A percentile compares a stretch with the other conserved stretches of the same genome.
Conservation (phyloP, 257 asterid genomes). For the Avicennia marina region DNA sequence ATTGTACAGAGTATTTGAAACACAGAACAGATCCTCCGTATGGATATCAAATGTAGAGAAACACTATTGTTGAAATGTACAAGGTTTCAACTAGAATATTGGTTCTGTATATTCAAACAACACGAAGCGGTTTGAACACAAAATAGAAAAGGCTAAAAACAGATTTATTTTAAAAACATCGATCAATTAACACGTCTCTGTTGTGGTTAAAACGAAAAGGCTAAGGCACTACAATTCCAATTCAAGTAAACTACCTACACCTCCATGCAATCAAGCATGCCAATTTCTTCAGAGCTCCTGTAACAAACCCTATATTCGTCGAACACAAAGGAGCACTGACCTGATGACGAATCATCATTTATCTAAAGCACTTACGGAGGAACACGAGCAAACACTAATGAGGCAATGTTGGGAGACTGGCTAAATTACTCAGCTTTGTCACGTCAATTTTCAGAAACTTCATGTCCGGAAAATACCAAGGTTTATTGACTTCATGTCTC, state of each 20-base stretch:
- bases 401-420: not conserved
- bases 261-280: slow-evolving; percentile 11
- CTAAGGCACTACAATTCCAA: slow-evolving; percentile 7
- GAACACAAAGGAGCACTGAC: slow-evolving; percentile 8
- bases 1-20: no score
- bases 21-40: not conserved
- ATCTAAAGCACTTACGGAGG: not conserved
- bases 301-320: not conserved
- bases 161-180: slow-evolving; percentile 1
- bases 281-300: not conserved
- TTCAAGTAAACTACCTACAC: slow-evolving; percentile 18
- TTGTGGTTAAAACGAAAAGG: slow-evolving; percentile 17
- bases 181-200: slow-evolving; percentile 20
- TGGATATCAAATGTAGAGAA: no score
- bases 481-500: slow-evolving; percentile 38
- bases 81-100: not conserved
- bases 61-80: not conserved
- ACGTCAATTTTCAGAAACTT: slow-evolving; percentile 22
- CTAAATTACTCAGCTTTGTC: not conserved
- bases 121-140: slow-evolving; percentile 12
- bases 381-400: not conserved
- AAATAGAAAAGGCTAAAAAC: not conserved
- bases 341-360: slow-evolving; percentile 1
- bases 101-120: slow-evolving; percentile 10
- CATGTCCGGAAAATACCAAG: slow-evolving; percentile 9